Conservation (phyloP, 495 filamentous ascomycete species). For the Hypoxylon fuscum region DNA sequence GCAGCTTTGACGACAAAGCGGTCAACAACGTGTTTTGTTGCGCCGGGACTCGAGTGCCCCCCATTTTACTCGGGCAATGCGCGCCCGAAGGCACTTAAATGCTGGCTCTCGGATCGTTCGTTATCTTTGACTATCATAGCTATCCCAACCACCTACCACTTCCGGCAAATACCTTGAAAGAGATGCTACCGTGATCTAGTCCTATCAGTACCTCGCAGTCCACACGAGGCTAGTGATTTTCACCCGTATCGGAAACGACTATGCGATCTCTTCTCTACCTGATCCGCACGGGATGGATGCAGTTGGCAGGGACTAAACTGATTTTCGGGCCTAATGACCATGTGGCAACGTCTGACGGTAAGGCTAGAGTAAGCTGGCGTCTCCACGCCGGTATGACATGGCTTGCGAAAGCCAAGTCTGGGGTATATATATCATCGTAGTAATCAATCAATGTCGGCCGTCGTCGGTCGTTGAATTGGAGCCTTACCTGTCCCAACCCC, state of each 20-base stretch:
- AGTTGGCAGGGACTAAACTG: conserved; percentile 1
- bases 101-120: conserved; percentile 8
- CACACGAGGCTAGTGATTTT: conserved; percentile 18
- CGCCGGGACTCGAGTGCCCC: background rate
- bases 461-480: background rate
- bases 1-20: background rate
- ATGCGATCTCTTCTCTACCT: conserved; percentile 20
- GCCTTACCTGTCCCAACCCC: background rate
- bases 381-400: background rate
- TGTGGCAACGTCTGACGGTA: conserved; percentile 6
- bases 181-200: conserved; percentile 22
- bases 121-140: conserved; percentile 27
- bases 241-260: conserved; percentile 6
- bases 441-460: conserved; percentile 2
- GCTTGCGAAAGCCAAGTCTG: background rate
- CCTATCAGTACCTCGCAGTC: conserved; percentile 12
- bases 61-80: conserved; percentile 4
- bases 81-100: conserved; percentile 2
- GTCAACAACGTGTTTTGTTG: background rate
- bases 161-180: conserved; percentile 22
- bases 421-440: conserved; percentile 21
- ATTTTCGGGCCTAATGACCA: conserved; percentile 10
- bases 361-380: background rate
- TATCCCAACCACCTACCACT: conserved; percentile 34
- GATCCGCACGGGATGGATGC: conserved; percentile 4